Base-by-base conservation (phyloP, 148 eudicot genomes). In the Drosera capensis region DNA sequence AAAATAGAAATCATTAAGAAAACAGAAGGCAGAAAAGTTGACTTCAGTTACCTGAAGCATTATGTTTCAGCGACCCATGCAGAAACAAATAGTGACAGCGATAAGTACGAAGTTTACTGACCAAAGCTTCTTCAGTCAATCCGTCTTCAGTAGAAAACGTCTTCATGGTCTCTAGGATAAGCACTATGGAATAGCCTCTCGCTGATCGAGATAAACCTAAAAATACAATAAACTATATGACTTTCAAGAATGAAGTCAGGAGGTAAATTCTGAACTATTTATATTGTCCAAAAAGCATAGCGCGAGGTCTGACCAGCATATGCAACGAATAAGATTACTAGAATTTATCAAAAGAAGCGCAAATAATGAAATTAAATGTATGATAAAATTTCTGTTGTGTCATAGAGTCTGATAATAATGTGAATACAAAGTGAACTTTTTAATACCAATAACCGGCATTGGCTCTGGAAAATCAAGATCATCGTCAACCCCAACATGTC, bases 381-480 rank as follows among this genome's bases (percentile, higher is more conserved):
- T n/a, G n/a, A n/a, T n/a, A n/a, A n/a, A n/a, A n/a, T n/a, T n/a
- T n/a, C n/a, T n/a, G n/a, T n/a, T n/a, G n/a, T n/a, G n/a, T n/a
- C n/a, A n/a, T 4, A 11, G 3, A 2, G 14, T 8, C 9, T 1
- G 14, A 41, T 19, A 5, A 41, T 19, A 41, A 41, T 19, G 8
- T 19, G 20, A 41, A 41, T 6, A 20, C 8, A 41, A 17, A 38
- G 25, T 17, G 8, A 21, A 21, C 24, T 26, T 40, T 54, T 37
- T 55, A 73, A 62, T 90, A 90, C 99, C 99, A 61, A 75, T 67
- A 25, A 90, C 86, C 46, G 95, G 99, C 99, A 90, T 90, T 43
- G 99, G 95, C 45, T 90, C 95, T 36, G 99, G 99, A 68, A 90
- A 90, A 60, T 90, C 99, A 55, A 90, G 80, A 63, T 90, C 95